Evolutionary conservation across 2,329 filamentous ascomycete species (phyloP).

Genomic region (Colletotrichum destructivum): DNA sequence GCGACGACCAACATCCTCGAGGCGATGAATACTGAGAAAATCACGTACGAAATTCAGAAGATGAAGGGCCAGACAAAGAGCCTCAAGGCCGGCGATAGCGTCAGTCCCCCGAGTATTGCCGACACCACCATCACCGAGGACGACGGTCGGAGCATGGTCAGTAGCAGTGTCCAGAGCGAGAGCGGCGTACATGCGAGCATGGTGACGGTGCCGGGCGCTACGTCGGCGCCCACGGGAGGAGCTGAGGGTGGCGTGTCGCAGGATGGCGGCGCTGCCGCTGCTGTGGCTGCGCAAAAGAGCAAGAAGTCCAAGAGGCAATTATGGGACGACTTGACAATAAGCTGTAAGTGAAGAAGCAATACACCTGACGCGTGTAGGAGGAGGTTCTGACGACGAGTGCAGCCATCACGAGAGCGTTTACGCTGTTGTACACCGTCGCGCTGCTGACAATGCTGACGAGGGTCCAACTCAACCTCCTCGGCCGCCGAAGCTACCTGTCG

Average conservation of each 20-base stretch:
- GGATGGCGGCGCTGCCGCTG: constrained; percentile 36
- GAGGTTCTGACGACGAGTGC: constrained; percentile 28
- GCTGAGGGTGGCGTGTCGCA: constrained; percentile 45
- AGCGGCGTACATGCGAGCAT: constrained; percentile 89
- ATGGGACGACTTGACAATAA: constrained; percentile 98
- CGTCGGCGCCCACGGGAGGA: constrained; percentile 52
- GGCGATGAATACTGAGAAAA: constrained; percentile 90
- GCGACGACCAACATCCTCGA: constrained; percentile 91
- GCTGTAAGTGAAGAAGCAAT: constrained; percentile 72
- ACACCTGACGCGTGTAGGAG: neutral
- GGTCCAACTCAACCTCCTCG: constrained; percentile 96
- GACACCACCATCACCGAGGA: constrained; percentile 86
- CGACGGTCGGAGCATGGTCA: constrained; percentile 79
- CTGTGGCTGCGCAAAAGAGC: constrained; percentile 62
- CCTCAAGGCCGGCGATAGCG: constrained; percentile 63
- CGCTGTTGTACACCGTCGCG: constrained; percentile 90
- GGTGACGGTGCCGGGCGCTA: constrained; percentile 69
- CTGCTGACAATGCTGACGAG: constrained; percentile 93
- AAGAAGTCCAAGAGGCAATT: constrained; percentile 90
- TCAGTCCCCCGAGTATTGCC: constrained; percentile 73
- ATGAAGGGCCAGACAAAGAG: constrained; percentile 76
- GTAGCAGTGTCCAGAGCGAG: constrained; percentile 81
- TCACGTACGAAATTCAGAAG: constrained; percentile 93
- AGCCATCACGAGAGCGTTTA: constrained; percentile 94
- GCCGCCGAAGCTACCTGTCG: constrained; percentile 94